These are phyloP conservation scores for Artemisia annua DNA, from an alignment of 129 eudicot genomes.

Conservation along the genomic window DNA sequence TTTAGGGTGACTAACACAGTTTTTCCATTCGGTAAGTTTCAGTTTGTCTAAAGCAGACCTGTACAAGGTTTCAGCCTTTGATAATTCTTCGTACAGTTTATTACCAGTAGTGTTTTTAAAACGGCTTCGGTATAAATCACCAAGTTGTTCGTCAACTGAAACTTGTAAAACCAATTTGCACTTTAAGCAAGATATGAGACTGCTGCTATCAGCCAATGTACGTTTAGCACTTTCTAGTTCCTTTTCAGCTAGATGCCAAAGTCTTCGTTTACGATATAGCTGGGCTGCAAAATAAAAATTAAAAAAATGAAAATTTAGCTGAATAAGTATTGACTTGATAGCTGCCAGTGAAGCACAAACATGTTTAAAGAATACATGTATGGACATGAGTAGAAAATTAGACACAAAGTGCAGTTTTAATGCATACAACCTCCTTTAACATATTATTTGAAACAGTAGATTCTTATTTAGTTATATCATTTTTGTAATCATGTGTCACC, in stretches of 20 bases:
- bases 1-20: slow-evolving; percentile 44
- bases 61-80: slow-evolving; percentile 46
- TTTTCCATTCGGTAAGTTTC: slow-evolving; percentile 48
- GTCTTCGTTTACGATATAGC: slow-evolving; percentile 60
- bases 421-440: neutral
- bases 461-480: neutral
- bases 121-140: slow-evolving; percentile 56
- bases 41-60: slow-evolving; percentile 52
- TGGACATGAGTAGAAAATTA: slow-evolving; percentile 3
- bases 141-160: slow-evolving; percentile 67
- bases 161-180: slow-evolving; percentile 60
- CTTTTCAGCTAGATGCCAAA: slow-evolving; percentile 62
- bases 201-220: slow-evolving; percentile 40
- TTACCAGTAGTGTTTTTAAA: slow-evolving; percentile 29
- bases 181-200: slow-evolving; percentile 53
- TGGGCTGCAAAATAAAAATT: slow-evolving; percentile 49
- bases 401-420: neutral
- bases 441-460: neutral
- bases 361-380: slow-evolving; percentile 8
- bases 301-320: slow-evolving; percentile 9
- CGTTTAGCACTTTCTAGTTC: slow-evolving; percentile 67
- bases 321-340: slow-evolving; percentile 14
- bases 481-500: neutral
- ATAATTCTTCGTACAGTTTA: slow-evolving; percentile 33
- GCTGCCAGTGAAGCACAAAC: slow-evolving; percentile 16